Percentiles rank a stretch among this genome's conserved stretches.
Evolutionary conservation across 345 rosid genomes (phyloP).

Genomic region (Garcia nutans): DNA sequence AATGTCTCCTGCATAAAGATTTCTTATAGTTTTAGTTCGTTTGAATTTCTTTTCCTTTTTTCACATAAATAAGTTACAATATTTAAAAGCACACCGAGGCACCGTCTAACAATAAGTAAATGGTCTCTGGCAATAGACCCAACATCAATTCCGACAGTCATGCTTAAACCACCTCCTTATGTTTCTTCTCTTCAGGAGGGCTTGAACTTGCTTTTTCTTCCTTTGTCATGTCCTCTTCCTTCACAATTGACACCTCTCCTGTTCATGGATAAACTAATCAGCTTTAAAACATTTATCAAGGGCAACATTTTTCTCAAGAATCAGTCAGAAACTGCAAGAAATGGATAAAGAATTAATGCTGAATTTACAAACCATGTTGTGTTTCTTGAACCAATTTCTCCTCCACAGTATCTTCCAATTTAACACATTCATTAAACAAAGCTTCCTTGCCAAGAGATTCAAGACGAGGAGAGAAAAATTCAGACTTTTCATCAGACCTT

Average conservation of each 20-base stretch:
- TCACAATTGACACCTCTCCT: conserved; percentile 14
- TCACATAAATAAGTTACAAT: no score
- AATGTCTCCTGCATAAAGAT: conserved; percentile 19
- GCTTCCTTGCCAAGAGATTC: conserved; percentile 19
- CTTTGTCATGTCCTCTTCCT: conserved; percentile 21
- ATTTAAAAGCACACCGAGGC: no score
- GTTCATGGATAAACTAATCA: not conserved
- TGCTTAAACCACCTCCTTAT: not conserved
- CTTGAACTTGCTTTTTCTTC: conserved; percentile 9
- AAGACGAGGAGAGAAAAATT: conserved; percentile 21
- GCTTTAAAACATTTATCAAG: not conserved
- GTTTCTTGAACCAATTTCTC: not conserved
- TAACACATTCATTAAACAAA: conserved; percentile 11
- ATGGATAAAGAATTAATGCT: no score
- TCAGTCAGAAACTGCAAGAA: no score
- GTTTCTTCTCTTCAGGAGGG: not conserved
- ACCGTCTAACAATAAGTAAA: no score
- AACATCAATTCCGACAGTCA: no score
- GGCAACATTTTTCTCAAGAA: no score
- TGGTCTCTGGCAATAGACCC: no score
- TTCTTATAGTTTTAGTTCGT: not conserved
- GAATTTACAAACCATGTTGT: conserved; percentile 20
- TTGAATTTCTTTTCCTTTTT: not conserved
- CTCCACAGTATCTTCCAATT: conserved; percentile 3
- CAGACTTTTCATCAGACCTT: conserved; percentile 30